These are phyloP conservation scores for Tricholoma sp. DNA, from an alignment of 768 basidiomycete genomes.

Conservation along the genomic window DNA sequence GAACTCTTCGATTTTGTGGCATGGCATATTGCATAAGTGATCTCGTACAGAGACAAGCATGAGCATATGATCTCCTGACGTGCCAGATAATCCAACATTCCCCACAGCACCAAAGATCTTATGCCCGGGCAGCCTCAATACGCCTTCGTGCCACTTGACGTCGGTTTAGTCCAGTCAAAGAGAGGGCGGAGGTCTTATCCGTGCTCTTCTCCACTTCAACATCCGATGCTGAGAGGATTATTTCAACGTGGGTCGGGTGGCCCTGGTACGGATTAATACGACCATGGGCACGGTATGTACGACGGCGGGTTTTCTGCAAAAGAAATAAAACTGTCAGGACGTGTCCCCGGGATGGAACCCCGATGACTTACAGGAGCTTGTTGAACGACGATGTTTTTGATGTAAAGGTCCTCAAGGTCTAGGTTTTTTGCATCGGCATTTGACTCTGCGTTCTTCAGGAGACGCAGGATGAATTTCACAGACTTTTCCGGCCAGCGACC, in stretches of 20 bases:
- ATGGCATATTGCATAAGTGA: constrained; percentile 20
- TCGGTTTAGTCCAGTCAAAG: constrained; percentile 71
- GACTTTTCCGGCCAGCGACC: constrained; percentile 99
- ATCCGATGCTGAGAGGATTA: constrained; percentile 77
- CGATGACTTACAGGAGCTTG: constrained; percentile 86
- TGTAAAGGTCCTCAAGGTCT: constrained; percentile 84
- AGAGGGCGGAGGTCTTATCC: constrained; percentile 57
- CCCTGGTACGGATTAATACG: constrained; percentile 99
- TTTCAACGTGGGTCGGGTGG: constrained; percentile 94
- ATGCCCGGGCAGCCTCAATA: constrained; percentile 76
- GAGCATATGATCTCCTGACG: constrained; percentile 17
- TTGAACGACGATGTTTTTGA: constrained; percentile 97
- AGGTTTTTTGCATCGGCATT: constrained; percentile 98
- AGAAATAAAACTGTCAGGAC: not conserved
- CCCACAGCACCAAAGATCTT: constrained; percentile 14
- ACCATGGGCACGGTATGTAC: constrained; percentile 98
- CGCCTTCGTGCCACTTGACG: constrained; percentile 83
- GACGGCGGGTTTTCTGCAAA: constrained; percentile 90
- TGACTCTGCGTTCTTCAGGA: constrained; percentile 98
- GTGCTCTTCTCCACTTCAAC: constrained; percentile 90
- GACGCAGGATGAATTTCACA: constrained; percentile 87
- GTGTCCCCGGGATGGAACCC: not conserved
- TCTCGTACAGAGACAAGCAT: constrained; percentile 19
- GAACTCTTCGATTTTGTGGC: constrained; percentile 4
- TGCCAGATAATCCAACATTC: constrained; percentile 11